These are phyloP conservation scores for Metarhizium album DNA, from an alignment of 2,329 filamentous ascomycete species.

Conservation along the genomic window DNA sequence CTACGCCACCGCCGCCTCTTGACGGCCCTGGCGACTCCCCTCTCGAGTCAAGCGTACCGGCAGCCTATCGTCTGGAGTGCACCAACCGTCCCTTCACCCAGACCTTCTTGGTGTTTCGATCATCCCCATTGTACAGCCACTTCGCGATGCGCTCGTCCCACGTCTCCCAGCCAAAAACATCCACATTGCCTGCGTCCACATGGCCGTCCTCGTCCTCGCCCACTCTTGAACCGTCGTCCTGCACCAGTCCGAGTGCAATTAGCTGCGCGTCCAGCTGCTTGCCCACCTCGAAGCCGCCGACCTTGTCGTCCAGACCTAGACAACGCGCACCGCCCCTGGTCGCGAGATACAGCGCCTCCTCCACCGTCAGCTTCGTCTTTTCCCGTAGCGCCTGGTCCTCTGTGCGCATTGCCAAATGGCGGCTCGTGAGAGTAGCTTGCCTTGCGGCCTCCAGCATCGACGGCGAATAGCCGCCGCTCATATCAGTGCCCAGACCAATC, in stretches of 20 bases:
- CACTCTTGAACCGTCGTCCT: slow-evolving; percentile 19
- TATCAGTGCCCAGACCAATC: slow-evolving; percentile 82
- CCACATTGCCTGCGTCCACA: slow-evolving; percentile 52
- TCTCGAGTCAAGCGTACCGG: neutral
- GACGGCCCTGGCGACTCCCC: neutral
- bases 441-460: slow-evolving; percentile 75
- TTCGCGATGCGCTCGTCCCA: slow-evolving; percentile 83
- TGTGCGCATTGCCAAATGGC: slow-evolving; percentile 53
- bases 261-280: slow-evolving; percentile 90
- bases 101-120: slow-evolving; percentile 77
- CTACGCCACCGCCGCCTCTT: no score
- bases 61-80: slow-evolving; percentile 37
- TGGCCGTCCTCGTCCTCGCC: slow-evolving; percentile 13
- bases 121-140: slow-evolving; percentile 91
- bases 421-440: slow-evolving; percentile 68
- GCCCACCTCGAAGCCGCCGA: slow-evolving; percentile 77
- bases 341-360: slow-evolving; percentile 77
- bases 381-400: slow-evolving; percentile 27
- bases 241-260: slow-evolving; percentile 48
- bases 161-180: slow-evolving; percentile 85
- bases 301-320: slow-evolving; percentile 57
- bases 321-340: slow-evolving; percentile 81
- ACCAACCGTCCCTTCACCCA: slow-evolving; percentile 84
- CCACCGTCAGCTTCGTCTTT: slow-evolving; percentile 60
- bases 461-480: slow-evolving; percentile 77